Evolutionary conservation across 1,139 yeast genomes (phyloP).

Genomic region (Suhomyces wounanorum): DNA sequence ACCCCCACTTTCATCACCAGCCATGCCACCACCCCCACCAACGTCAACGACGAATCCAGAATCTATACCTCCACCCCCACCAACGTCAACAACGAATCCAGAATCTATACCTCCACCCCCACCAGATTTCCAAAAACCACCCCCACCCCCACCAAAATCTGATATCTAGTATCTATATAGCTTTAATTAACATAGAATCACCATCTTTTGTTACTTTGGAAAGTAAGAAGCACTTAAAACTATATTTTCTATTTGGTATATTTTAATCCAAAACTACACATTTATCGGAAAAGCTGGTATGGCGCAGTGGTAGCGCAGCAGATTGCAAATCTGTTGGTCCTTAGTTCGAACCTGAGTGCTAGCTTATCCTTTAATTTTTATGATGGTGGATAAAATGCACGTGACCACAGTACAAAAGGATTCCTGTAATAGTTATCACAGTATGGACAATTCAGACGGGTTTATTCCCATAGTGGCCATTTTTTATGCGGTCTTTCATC

Average conservation of each 20-base stretch:
- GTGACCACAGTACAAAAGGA: conserved; percentile 2
- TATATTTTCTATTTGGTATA: neutral
- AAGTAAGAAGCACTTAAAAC: too few species aligned
- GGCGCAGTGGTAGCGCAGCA: conserved; percentile 62
- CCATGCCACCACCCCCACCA: conserved; percentile 9
- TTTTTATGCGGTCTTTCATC: conserved; percentile 91
- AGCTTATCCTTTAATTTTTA: conserved; percentile 31
- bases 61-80: neutral
- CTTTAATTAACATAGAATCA: neutral
- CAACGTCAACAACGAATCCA: conserved; percentile 7
- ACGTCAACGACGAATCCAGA: neutral
- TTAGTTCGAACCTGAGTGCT: conserved; percentile 53
- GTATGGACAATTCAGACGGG: conserved; percentile 52
- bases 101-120: neutral
- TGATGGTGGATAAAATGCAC: neutral
- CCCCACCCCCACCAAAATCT: neutral
- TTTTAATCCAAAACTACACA: neutral
- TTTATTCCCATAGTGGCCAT: conserved; percentile 84
- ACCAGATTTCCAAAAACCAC: neutral
- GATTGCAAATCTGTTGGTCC: conserved; percentile 60
- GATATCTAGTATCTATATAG: neutral
- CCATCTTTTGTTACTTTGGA: too few species aligned
- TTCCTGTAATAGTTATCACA: neutral
- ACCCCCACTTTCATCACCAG: conserved; percentile 16
- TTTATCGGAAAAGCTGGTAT: conserved; percentile 36